Percentiles rank a stretch among this genome's conserved stretches.
Conservation (phyloP, 108 stramenopile genomes). For the Cyclotella choctawhatcheeana region DNA sequence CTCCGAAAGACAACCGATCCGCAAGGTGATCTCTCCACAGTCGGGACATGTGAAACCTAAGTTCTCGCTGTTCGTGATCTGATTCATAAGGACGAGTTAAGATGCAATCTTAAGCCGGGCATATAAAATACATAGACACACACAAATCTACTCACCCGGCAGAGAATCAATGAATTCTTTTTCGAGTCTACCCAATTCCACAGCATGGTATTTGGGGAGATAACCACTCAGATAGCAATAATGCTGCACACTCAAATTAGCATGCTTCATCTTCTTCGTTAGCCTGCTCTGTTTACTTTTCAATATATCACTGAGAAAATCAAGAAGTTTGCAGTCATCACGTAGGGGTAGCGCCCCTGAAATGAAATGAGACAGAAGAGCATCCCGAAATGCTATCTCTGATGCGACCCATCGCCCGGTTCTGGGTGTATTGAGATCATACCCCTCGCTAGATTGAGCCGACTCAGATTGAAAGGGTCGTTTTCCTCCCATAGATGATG, state of each 20-base stretch:
- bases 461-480: background rate
- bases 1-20: slow-evolving; percentile 53
- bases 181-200: slow-evolving; percentile 65
- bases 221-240: slow-evolving; percentile 51
- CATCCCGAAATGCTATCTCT: slow-evolving; percentile 75
- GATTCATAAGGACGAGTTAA: too few species aligned
- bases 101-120: too few species aligned
- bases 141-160: too few species aligned
- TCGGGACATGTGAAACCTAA: slow-evolving; percentile 81
- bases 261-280: slow-evolving; percentile 91
- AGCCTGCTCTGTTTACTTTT: slow-evolving; percentile 85
- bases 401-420: slow-evolving; percentile 84
- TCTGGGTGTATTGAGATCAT: slow-evolving; percentile 22
- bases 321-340: slow-evolving; percentile 77
- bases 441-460: background rate
- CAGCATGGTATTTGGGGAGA: slow-evolving; percentile 50
- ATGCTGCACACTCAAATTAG: slow-evolving; percentile 70
- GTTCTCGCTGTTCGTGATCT: slow-evolving; percentile 66
- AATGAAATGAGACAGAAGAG: slow-evolving; percentile 67
- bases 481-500: background rate
- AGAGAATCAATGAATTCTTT: slow-evolving; percentile 66
- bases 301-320: slow-evolving; percentile 77
- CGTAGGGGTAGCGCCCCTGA: slow-evolving; percentile 66
- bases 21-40: slow-evolving; percentile 86
- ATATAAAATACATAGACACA: too few species aligned